A percentile compares a stretch with the other conserved stretches of the same genome.
Conservation (phyloP, 768 basidiomycete genomes). For the Pholiota conissans region DNA sequence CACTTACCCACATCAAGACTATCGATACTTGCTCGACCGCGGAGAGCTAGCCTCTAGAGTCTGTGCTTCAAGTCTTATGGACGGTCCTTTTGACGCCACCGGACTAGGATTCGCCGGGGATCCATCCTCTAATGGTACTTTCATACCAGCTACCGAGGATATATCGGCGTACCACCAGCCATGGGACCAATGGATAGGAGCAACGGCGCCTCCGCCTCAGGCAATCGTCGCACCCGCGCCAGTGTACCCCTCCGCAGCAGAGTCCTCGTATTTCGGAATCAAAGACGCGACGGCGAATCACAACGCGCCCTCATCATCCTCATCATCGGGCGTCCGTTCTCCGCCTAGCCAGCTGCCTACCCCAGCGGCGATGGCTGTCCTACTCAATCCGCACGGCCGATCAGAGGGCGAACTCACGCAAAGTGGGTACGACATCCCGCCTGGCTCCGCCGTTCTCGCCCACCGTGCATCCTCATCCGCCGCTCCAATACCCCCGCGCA, state of each 20-base stretch:
- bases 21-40: slow-evolving; percentile 42
- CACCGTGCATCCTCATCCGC: slow-evolving; percentile 17
- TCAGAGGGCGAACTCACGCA: slow-evolving; percentile 27
- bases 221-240: slow-evolving; percentile 32
- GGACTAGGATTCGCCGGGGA: slow-evolving; percentile 42
- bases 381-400: slow-evolving; percentile 38
- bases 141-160: slow-evolving; percentile 39
- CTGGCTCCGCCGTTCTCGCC: slow-evolving; percentile 18
- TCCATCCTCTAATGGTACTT: slow-evolving; percentile 21
- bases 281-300: slow-evolving; percentile 1
- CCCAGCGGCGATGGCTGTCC: slow-evolving; percentile 47
- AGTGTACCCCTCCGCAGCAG: slow-evolving; percentile 24
- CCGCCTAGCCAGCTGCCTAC: slow-evolving; percentile 44
- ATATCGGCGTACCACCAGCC: slow-evolving; percentile 35
- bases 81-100: slow-evolving; percentile 42
- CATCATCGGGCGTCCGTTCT: slow-evolving; percentile 28
- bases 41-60: slow-evolving; percentile 33
- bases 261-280: slow-evolving; percentile 21
- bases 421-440: slow-evolving; percentile 22
- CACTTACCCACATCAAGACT: slow-evolving; percentile 44
- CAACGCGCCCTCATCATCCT: background rate
- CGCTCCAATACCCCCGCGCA: slow-evolving; percentile 18
- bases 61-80: slow-evolving; percentile 31
- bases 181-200: slow-evolving; percentile 24
- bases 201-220: slow-evolving; percentile 22